Base-by-base conservation (phyloP, 371 early-diverging fungal genomes). In the Nematocida major region DNA sequence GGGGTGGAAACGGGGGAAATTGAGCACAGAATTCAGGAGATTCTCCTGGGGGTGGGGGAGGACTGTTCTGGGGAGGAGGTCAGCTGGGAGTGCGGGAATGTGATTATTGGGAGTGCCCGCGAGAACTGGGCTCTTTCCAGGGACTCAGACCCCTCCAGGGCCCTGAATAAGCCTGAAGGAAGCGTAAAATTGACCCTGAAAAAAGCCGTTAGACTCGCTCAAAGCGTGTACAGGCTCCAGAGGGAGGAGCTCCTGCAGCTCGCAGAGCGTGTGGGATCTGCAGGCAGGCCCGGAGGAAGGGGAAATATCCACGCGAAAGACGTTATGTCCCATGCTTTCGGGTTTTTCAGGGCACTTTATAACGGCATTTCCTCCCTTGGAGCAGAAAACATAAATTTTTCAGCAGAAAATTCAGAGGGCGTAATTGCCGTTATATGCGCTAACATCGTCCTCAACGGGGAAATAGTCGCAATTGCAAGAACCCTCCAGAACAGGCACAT, bases 351-450 rank as follows among this genome's bases (percentile, higher is more conserved):
- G 13, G 39, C 47, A 11, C 18, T 73, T 7, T 18, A 43, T 18
- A 34, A 7, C 13, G 11, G 43, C n/a, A 63, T 73, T 49, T 0
- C 15, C 28, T 36, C 28, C 11, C 15, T n/a, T n/a, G n/a, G n/a
- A n/a, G n/a, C n/a, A n/a, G n/a, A n/a, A n/a, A n/a, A n/a, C n/a
- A n/a, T n/a, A n/a, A n/a, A n/a, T n/a, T n/a, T n/a, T n/a, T n/a
- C n/a, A n/a, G n/a, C n/a, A n/a, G n/a, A n/a, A n/a, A n/a, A n/a
- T n/a, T n/a, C 63, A n/a, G 50, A 26, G n/a, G 59, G n/a, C 3
- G 68, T 68, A 24, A 9, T 61, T 4, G 76, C 70, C 15, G 51
- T 73, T 3, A 39, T 73, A 13, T 73, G 76, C 66, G 13, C 76
- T 40, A 73, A 73, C 38, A 73, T 65, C 11, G 4, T 73, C 20